Conservation (phyloP, 2,329 filamentous ascomycete species). For the Aspergillus costaricaensis region DNA sequence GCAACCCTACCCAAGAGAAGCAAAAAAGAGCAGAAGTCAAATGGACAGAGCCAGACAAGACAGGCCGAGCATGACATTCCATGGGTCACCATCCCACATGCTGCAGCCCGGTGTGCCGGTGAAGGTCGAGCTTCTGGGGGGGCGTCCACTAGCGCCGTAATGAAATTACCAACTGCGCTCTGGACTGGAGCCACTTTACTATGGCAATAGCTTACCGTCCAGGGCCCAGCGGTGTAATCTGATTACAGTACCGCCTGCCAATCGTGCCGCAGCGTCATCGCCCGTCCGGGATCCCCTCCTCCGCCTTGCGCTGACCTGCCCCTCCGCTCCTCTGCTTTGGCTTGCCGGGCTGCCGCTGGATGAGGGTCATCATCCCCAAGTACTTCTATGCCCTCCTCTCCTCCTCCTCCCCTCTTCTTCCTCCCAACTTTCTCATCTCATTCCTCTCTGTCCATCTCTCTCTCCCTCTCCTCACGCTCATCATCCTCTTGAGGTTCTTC, state of each 20-base stretch:
- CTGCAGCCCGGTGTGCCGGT: conserved; percentile 21
- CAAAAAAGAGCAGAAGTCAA: background rate
- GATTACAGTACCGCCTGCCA: conserved; percentile 1
- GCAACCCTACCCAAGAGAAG: background rate
- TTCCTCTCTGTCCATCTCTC: conserved; percentile 1
- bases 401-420: background rate
- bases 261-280: conserved; percentile 3
- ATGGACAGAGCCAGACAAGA: background rate
- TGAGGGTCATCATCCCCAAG: background rate
- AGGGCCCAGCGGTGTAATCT: background rate
- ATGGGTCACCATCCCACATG: conserved; percentile 10
- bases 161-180: background rate
- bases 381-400: background rate
- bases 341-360: background rate
- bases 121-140: conserved; percentile 4
- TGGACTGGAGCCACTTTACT: background rate
- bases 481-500: background rate
- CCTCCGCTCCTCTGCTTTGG: conserved; percentile 2
- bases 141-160: background rate
- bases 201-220: background rate
- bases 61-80: background rate
- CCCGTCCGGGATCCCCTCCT: background rate
- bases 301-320: background rate
- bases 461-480: background rate
- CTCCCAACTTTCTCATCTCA: background rate